Evolutionary conservation across 768 basidiomycete species (phyloP).

Genomic region (Coprinopsis sp.): DNA sequence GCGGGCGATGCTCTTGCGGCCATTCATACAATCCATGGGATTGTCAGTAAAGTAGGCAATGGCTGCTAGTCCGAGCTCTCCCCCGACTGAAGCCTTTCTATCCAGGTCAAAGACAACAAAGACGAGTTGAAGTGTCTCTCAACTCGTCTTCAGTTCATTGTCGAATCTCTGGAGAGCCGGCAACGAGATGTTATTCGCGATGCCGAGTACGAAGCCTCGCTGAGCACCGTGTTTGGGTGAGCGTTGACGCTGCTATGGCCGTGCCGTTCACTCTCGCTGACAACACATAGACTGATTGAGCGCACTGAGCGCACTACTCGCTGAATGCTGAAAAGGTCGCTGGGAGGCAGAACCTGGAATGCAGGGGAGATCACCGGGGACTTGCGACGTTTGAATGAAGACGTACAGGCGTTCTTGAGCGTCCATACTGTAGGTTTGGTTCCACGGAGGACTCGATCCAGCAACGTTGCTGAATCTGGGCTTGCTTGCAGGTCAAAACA

Average conservation of each 20-base stretch:
- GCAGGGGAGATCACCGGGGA: constrained; percentile 2
- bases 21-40: not conserved
- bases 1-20: constrained; percentile 1
- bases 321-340: constrained; percentile 3
- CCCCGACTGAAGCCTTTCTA: not conserved
- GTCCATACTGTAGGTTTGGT: not conserved
- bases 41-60: not conserved
- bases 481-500: not conserved
- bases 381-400: constrained; percentile 1
- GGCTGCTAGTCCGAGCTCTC: not conserved
- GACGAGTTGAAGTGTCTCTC: not conserved
- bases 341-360: constrained; percentile 5
- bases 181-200: not conserved
- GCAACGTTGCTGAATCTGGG: not conserved
- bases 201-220: constrained; percentile 1
- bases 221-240: constrained; percentile 2
- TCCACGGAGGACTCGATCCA: not conserved
- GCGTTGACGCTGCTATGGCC: not conserved
- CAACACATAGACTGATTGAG: not conserved
- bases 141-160: not conserved
- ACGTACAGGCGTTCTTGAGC: constrained; percentile 1
- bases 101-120: constrained; percentile 4
- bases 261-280: not conserved
- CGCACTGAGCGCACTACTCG: not conserved
- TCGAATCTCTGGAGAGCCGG: constrained; percentile 2